Conservation (phyloP, 2,329 filamentous ascomycete species). For the Fusarium penzigii region DNA sequence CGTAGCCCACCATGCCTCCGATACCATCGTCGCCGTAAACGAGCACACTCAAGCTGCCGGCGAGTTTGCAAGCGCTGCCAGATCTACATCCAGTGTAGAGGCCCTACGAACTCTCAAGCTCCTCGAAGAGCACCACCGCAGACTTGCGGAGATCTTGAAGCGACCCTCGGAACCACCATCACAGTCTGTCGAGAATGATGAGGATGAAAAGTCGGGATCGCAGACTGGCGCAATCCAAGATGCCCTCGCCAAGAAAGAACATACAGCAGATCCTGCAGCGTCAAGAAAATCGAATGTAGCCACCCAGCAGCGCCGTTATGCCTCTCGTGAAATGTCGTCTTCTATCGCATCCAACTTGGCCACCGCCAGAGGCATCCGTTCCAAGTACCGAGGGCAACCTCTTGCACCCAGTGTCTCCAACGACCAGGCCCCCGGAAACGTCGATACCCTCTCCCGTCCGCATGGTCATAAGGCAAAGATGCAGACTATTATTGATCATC, state of each 20-base stretch:
- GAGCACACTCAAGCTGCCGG: conserved; percentile 87
- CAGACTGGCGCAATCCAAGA: conserved; percentile 16
- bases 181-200: conserved; percentile 32
- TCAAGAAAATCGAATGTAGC: conserved; percentile 33
- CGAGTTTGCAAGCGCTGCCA: conserved; percentile 84
- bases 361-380: conserved; percentile 77
- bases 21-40: conserved; percentile 80
- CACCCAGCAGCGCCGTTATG: conserved; percentile 48
- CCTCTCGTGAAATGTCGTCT: conserved; percentile 70
- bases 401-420: conserved; percentile 72
- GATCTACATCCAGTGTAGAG: conserved; percentile 66
- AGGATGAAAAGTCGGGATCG: conserved; percentile 31
- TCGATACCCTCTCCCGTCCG: conserved; percentile 58
- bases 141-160: conserved; percentile 78
- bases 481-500: conserved; percentile 56
- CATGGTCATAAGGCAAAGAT: conserved; percentile 54
- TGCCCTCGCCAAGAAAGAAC: conserved; percentile 24
- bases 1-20: conserved; percentile 68
- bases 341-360: conserved; percentile 89
- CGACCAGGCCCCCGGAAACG: conserved; percentile 70
- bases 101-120: conserved; percentile 81
- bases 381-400: conserved; percentile 65
- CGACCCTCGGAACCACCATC: conserved; percentile 55
- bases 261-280: conserved; percentile 20
- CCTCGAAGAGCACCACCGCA: conserved; percentile 84